These are phyloP conservation scores for Penicillium sp. DNA, from an alignment of 2,329 filamentous ascomycete species.

Conservation along the genomic window DNA sequence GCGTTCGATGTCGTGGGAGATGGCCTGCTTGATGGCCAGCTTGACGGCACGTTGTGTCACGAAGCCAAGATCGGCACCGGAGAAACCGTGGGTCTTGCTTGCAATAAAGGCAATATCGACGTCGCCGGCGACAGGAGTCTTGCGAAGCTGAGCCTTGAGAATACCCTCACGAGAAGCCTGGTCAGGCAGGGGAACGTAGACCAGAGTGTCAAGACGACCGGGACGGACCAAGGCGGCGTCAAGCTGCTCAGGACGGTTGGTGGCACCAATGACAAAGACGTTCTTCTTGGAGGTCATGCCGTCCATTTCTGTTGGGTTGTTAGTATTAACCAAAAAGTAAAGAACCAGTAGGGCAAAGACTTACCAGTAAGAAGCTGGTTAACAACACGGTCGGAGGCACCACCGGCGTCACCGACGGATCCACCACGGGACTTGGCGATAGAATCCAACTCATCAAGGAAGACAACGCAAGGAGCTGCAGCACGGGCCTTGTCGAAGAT, in stretches of 20 bases:
- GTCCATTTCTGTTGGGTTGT: slow-evolving; percentile 74
- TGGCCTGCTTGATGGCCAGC: slow-evolving; percentile 98
- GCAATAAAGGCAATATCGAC: slow-evolving; percentile 90
- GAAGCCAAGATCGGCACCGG: slow-evolving; percentile 98
- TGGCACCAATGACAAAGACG: slow-evolving; percentile 98
- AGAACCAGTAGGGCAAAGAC: slow-evolving; percentile 32
- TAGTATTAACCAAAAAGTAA: slow-evolving; percentile 36
- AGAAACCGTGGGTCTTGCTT: slow-evolving; percentile 96
- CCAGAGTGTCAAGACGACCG: slow-evolving; percentile 95
- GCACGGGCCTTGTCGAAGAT: slow-evolving; percentile 99
- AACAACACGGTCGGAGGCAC: slow-evolving; percentile 98
- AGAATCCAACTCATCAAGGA: slow-evolving; percentile 97
- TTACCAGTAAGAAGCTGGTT: slow-evolving; percentile 97
- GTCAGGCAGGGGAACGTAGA: slow-evolving; percentile 96
- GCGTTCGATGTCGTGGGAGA: slow-evolving; percentile 81
- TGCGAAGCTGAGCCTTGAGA: slow-evolving; percentile 92
- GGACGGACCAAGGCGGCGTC: slow-evolving; percentile 97
- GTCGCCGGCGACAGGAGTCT: slow-evolving; percentile 86
- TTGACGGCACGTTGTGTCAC: slow-evolving; percentile 98
- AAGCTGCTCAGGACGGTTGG: slow-evolving; percentile 97
- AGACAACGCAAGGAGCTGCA: slow-evolving; percentile 95
- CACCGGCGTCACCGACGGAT: slow-evolving; percentile 90
- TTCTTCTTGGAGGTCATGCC: slow-evolving; percentile 99
- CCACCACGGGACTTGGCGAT: slow-evolving; percentile 99
- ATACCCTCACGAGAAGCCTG: slow-evolving; percentile 85